These are phyloP conservation scores for Tetrapyrgos nigripes DNA, from an alignment of 1,284 basidiomycete species.

Conservation along the genomic window DNA sequence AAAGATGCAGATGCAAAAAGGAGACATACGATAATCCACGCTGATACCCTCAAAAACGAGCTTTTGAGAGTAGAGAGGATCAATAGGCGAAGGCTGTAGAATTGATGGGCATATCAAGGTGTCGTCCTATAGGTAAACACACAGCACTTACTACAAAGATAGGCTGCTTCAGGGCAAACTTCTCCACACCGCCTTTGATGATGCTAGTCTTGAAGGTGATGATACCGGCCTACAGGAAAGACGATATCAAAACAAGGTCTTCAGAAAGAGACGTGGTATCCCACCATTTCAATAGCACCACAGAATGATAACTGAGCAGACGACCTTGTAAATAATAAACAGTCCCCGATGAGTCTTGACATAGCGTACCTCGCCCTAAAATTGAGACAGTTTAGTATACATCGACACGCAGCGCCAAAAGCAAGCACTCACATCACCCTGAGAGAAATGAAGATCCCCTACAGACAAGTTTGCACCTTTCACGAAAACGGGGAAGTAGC, in stretches of 20 bases:
- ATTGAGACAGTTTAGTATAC: slow-evolving; percentile 4
- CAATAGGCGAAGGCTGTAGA: slow-evolving; percentile 72
- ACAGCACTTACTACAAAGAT: slow-evolving; percentile 64
- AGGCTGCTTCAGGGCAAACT: slow-evolving; percentile 77
- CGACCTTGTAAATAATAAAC: too few species aligned
- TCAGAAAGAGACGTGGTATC: background rate
- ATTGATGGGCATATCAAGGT: background rate
- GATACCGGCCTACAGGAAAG: slow-evolving; percentile 63
- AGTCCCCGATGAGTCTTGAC: too few species aligned
- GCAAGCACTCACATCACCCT: slow-evolving; percentile 67
- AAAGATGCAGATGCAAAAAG: background rate
- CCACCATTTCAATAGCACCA: slow-evolving; percentile 81
- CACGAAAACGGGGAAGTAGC: slow-evolving; percentile 83
- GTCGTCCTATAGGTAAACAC: background rate
- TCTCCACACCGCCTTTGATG: slow-evolving; percentile 79
- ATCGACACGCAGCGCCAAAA: background rate
- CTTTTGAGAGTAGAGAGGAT: slow-evolving; percentile 77
- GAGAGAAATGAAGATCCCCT: slow-evolving; percentile 84
- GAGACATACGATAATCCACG: slow-evolving; percentile 66
- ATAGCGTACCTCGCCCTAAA: slow-evolving; percentile 68
- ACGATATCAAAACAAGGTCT: background rate
- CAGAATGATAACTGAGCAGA: slow-evolving; percentile 68
- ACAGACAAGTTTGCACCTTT: slow-evolving; percentile 80
- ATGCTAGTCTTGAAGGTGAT: slow-evolving; percentile 78
- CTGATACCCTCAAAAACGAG: slow-evolving; percentile 78